Base-by-base conservation (phyloP, 306 rosid species). In the Lablab purpureus region DNA sequence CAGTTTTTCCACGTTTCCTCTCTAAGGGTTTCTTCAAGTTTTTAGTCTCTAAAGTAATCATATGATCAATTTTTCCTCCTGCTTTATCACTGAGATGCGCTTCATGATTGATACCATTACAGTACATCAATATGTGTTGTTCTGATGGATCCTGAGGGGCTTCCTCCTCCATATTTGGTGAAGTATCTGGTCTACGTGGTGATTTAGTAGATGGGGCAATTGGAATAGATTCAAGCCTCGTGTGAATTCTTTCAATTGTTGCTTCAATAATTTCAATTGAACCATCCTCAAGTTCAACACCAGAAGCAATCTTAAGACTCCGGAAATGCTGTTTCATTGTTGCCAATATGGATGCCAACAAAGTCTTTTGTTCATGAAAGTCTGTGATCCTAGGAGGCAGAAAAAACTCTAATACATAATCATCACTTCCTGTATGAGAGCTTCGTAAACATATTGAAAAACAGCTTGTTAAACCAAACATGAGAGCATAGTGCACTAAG, bases 1-100 rank as follows among this genome's bases (percentile, higher is more conserved):
- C 99, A 10, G 99, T 86, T 87, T 96, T 93, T 27, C 99, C 98
- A 46, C 94, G 96, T 70, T 91, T 96, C 73, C 93, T 91, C 85
- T 87, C 94, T 0, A 86, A 77, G 8, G 88, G 80, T 87, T 89
- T 96, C 84, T 85, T 93, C 22, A 63, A 62, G 65, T 56, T 94
- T 88, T 80, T 88, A 37, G 81, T 78, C 76, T 81, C 92, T 2
- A 70, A 75, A 36, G 79, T 71, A 72, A 93, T 67, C 32, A 72
- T 60, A 1, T 71, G 84, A 76, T 87, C 73, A 51, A 78, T 75
- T 73, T 28, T 84, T 74, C 81, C 87, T 70, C 75, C 85, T 5
- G 74, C 79, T 47, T 60, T 58, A 32, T 83, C 79, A 77, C 50
- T 81, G 30, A 62, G 63, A 71, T 27, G 74, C 51, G 74, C 84